These are phyloP conservation scores for Capronia epimyces DNA, from an alignment of 2,329 filamentous ascomycete genomes.

Conservation along the genomic window DNA sequence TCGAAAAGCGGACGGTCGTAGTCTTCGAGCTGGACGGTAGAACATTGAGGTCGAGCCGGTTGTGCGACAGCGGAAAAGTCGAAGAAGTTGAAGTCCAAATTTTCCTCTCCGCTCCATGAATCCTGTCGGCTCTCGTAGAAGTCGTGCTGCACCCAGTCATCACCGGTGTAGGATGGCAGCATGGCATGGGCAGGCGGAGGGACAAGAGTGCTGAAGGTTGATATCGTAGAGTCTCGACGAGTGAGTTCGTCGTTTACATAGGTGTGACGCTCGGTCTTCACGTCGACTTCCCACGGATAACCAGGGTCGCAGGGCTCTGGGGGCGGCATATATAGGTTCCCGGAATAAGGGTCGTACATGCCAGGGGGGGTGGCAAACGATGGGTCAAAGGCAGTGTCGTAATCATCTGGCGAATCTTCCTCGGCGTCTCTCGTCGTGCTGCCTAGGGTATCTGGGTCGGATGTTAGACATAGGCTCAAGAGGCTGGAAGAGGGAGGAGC, in stretches of 20 bases:
- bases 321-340: slow-evolving; percentile 50
- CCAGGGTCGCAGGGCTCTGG: slow-evolving; percentile 48
- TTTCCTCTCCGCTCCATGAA: slow-evolving; percentile 58
- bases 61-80: slow-evolving; percentile 67
- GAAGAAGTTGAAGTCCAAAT: slow-evolving; percentile 72
- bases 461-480: slow-evolving; percentile 4
- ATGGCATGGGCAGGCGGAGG: slow-evolving; percentile 63
- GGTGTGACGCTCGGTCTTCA: slow-evolving; percentile 92
- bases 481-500: not conserved
- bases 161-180: slow-evolving; percentile 56
- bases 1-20: slow-evolving; percentile 79
- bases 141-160: slow-evolving; percentile 61
- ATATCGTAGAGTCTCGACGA: slow-evolving; percentile 77
- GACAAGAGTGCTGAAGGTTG: slow-evolving; percentile 87
- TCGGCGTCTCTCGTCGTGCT: slow-evolving; percentile 57
- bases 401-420: slow-evolving; percentile 70
- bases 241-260: slow-evolving; percentile 87
- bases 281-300: slow-evolving; percentile 82
- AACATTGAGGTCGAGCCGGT: slow-evolving; percentile 40
- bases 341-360: slow-evolving; percentile 39
- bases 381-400: slow-evolving; percentile 63
- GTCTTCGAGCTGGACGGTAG: slow-evolving; percentile 75
- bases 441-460: slow-evolving; percentile 11
- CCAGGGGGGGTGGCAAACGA: slow-evolving; percentile 46
- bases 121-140: slow-evolving; percentile 56